Evolutionary conservation across 1,139 yeast species (phyloP).

Genomic region (Scheffersomyces segobiensis): DNA sequence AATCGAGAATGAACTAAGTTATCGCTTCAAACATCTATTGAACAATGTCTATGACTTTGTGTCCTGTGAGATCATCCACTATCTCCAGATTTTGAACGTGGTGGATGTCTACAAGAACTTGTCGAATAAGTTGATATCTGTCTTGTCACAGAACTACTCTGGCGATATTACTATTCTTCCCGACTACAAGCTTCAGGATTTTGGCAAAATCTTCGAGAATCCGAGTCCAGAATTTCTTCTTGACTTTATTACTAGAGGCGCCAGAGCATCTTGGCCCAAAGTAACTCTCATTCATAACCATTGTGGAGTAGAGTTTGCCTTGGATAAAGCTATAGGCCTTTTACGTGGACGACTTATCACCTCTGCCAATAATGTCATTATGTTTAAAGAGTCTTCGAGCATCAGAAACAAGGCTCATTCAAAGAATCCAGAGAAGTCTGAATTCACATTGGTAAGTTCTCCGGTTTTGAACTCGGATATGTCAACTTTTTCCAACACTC

Average conservation of each 20-base stretch:
- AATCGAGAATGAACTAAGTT: slow-evolving; percentile 59
- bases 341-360: slow-evolving; percentile 67
- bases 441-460: slow-evolving; percentile 23
- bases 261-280: slow-evolving; percentile 92
- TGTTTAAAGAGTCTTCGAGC: not conserved
- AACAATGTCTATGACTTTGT: slow-evolving; percentile 60
- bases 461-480: slow-evolving; percentile 21
- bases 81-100: slow-evolving; percentile 69
- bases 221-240: slow-evolving; percentile 77
- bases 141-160: slow-evolving; percentile 81
- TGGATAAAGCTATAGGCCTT: slow-evolving; percentile 73
- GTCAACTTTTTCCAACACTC: slow-evolving; percentile 12
- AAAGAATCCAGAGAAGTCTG: slow-evolving; percentile 3
- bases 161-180: slow-evolving; percentile 95
- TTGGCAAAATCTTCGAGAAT: slow-evolving; percentile 66
- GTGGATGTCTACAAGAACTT: slow-evolving; percentile 74
- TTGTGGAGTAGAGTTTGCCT: slow-evolving; percentile 83
- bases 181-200: slow-evolving; percentile 58
- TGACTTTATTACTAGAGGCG: slow-evolving; percentile 78
- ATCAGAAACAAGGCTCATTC: not conserved
- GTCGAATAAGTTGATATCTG: slow-evolving; percentile 70
- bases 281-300: slow-evolving; percentile 81
- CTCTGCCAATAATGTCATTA: slow-evolving; percentile 13
- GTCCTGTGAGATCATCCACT: slow-evolving; percentile 75
- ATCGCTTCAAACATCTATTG: slow-evolving; percentile 54